A percentile compares a stretch with the other conserved stretches of the same genome.
These are phyloP conservation scores for Salix viminalis DNA, from an alignment of 345 rosid species.

Conservation along the genomic window DNA sequence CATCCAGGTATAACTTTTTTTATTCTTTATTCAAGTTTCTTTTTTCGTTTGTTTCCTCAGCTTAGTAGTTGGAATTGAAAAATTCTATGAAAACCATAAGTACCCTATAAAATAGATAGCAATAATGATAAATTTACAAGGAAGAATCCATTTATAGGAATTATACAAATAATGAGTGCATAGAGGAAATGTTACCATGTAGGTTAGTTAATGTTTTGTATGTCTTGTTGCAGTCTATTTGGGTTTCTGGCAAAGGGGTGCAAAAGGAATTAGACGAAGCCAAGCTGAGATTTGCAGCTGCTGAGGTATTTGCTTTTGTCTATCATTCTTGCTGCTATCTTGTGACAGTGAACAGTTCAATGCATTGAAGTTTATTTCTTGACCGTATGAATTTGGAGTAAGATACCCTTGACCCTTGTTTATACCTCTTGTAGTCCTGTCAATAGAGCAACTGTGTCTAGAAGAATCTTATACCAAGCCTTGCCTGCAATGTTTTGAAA, in stretches of 20 bases:
- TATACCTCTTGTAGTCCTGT: neutral
- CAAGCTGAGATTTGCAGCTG: slow-evolving; percentile 92
- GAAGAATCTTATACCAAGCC: neutral
- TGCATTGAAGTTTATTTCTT: no score
- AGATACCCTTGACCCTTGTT: neutral
- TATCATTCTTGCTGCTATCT: neutral
- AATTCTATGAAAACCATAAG: neutral
- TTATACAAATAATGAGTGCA: neutral
- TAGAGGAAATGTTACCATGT: neutral
- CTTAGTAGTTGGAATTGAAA: neutral
- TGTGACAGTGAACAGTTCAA: neutral
- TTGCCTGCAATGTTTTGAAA: neutral
- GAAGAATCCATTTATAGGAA: neutral
- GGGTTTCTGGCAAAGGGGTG: slow-evolving; percentile 73
- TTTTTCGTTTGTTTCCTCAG: neutral
- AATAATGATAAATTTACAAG: neutral
- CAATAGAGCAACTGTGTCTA: neutral
- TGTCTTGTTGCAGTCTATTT: slow-evolving; percentile 64
- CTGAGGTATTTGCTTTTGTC: slow-evolving; percentile 53
- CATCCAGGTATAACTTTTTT: slow-evolving; percentile 53
- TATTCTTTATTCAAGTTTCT: neutral
- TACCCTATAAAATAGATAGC: neutral
- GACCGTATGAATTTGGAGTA: neutral
- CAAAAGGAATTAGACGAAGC: slow-evolving; percentile 90
- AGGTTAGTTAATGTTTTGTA: neutral